Percentiles rank a stretch among this genome's conserved stretches.
Evolutionary conservation across 805 yeast genomes (phyloP).

Genomic region (Teunomyces panamensis): DNA sequence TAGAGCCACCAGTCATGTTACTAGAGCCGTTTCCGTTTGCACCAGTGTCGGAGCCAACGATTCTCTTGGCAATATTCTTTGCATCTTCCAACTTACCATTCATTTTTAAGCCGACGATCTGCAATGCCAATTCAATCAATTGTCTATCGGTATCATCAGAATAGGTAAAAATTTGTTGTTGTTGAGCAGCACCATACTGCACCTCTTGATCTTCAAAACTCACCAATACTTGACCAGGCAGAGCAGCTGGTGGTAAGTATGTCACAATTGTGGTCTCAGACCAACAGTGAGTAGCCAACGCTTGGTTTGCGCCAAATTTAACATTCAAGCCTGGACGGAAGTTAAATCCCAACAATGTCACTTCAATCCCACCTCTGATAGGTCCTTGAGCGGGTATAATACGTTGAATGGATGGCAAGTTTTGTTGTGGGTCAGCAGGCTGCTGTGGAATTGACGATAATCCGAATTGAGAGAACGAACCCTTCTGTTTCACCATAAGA

Average conservation of each 20-base stretch:
- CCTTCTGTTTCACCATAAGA: conserved; percentile 4
- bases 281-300: conserved; percentile 93
- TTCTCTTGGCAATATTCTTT: conserved; percentile 84
- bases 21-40: conserved; percentile 35
- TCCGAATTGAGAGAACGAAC: conserved; percentile 6
- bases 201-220: conserved; percentile 60
- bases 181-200: conserved; percentile 28
- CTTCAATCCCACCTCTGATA: conserved; percentile 92
- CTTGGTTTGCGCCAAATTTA: conserved; percentile 78
- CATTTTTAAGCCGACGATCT: conserved; percentile 95
- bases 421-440: conserved; percentile 9
- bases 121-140: conserved; percentile 89
- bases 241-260: conserved; percentile 85
- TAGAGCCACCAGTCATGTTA: conserved; percentile 2
- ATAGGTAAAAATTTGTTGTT: conserved; percentile 76
- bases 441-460: conserved; percentile 11
- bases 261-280: conserved; percentile 91
- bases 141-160: conserved; percentile 94
- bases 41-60: conserved; percentile 60
- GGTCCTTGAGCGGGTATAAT: conserved; percentile 97
- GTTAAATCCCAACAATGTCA: conserved; percentile 83
- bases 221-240: conserved; percentile 89
- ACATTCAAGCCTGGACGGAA: conserved; percentile 82
- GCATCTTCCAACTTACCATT: conserved; percentile 95
- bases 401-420: conserved; percentile 66